Base-by-base conservation (phyloP, 2,329 filamentous ascomycete species). In the Aspergillus brunneoviolaceus region DNA sequence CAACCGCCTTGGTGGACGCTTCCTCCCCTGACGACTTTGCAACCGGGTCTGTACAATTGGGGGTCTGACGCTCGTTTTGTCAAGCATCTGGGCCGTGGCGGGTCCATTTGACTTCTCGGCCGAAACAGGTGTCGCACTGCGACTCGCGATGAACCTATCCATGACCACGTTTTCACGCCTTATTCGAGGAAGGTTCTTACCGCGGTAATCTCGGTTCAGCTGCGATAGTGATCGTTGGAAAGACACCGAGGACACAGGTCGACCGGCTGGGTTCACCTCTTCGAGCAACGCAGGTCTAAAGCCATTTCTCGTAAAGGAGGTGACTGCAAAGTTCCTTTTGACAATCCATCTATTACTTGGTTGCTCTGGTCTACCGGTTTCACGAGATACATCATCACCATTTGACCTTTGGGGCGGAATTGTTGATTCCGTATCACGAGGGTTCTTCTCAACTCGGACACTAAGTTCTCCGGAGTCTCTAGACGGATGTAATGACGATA, bases 1-100 rank as follows among this genome's bases (percentile, higher is more conserved):
- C 27, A 86, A 57, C 49, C 80, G 77, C 23, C 69, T 76, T 16
- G 83, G 77, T 5, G 68, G 70, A 1, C 68, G 60, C 63, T 82
- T 82, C 70, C 65, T 70, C 65, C 59, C 53, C 19, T 65, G 65
- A 58, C 65, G 70, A n/a, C 64, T 67, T 35, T 64, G 51, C 47
- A 51, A 52, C 54, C 56, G 56, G 27, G 42, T n/a, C 29, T 58
- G 62, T 2, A 21, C n/a, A 3, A 25, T 51, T 51, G 57, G 51
- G 55, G 53, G 39, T 65, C 56, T 25, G 65, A 64, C 45, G 57
- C 62, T 47, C 12, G 51, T 16, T 27, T 55, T 48, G 1, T 58
- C 50, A 10, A 27, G 42, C 50, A 47, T 35, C 25, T 16, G 55
- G 50, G 39, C 39, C 5, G 35, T 27, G 14, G 54, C n/a, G 21